Percentiles rank a stretch among this genome's conserved stretches.
phyloP scores from a whole-genome alignment of 306 rosid genomes.

The Castanea crenata region DNA sequence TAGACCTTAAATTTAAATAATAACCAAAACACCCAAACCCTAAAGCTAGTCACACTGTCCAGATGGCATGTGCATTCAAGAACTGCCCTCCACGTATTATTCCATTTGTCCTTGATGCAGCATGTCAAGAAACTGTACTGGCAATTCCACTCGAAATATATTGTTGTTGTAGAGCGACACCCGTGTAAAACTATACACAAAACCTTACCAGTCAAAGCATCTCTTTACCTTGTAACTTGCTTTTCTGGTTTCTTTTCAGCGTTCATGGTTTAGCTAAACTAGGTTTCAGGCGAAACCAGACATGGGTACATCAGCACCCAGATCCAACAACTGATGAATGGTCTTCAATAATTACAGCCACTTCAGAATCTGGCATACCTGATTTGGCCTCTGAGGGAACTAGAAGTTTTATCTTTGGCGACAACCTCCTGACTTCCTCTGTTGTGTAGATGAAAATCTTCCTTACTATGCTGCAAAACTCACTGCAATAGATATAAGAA shows the following conservation, averaged over 20 bases:
- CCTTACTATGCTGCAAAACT: constrained; percentile 88
- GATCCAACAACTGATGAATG: constrained; percentile 70
- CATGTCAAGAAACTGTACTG: constrained; percentile 11
- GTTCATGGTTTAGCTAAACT: constrained; percentile 31
- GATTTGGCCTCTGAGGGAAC: constrained; percentile 51
- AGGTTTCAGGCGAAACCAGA: constrained; percentile 7
- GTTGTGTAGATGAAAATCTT: constrained; percentile 88
- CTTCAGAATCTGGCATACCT: constrained; percentile 62
- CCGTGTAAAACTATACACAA: constrained; percentile 9
- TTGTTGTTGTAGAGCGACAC: not conserved
- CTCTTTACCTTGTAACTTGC: constrained; percentile 17
- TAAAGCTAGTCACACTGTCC: constrained; percentile 32
- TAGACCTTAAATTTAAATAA: constrained; percentile 22
- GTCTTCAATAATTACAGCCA: constrained; percentile 65
- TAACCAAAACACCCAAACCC: constrained; percentile 38
- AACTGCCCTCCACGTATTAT: constrained; percentile 12
- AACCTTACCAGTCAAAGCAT: constrained; percentile 7
- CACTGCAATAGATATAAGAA: constrained; percentile 47
- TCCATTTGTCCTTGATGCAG: constrained; percentile 10
- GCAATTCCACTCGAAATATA: constrained; percentile 1
- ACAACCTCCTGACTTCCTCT: constrained; percentile 87
- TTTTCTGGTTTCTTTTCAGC: constrained; percentile 24
- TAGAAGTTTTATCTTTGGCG: constrained; percentile 73
- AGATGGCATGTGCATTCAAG: constrained; percentile 21
- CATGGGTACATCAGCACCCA: constrained; percentile 45